Conservation (phyloP, 352 stramenopile species). For the Elongisporangium anandrum region DNA sequence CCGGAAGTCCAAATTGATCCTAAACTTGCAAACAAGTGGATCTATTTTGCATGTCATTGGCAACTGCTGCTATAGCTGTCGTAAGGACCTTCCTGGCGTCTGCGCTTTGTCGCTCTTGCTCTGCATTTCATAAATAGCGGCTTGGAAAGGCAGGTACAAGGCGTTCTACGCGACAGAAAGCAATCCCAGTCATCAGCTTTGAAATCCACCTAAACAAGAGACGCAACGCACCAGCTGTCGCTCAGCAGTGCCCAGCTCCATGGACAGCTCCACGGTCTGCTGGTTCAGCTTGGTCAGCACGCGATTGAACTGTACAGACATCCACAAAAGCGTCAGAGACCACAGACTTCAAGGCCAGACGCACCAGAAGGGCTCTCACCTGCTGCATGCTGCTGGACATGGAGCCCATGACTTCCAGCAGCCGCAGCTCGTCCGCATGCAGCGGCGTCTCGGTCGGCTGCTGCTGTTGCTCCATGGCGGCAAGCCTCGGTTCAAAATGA, state of each 20-base stretch:
- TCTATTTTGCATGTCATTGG: too few species aligned
- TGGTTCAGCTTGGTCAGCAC: slow-evolving; percentile 41
- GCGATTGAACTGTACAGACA: slow-evolving; percentile 38
- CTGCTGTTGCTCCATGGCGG: not conserved
- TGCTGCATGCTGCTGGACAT: slow-evolving; percentile 38
- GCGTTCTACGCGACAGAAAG: slow-evolving; percentile 26
- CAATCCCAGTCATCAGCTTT: not conserved
- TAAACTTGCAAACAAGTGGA: too few species aligned
- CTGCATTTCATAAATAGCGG: slow-evolving; percentile 55
- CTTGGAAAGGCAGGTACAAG: slow-evolving; percentile 50
- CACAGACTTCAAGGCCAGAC: not conserved
- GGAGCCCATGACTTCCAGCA: slow-evolving; percentile 38
- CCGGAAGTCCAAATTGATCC: too few species aligned
- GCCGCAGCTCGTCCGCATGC: slow-evolving; percentile 27
- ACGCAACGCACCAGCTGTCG: slow-evolving; percentile 31
- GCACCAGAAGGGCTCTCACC: slow-evolving; percentile 6
- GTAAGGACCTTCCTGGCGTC: slow-evolving; percentile 6
- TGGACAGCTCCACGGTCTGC: slow-evolving; percentile 40
- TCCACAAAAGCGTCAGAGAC: not conserved
- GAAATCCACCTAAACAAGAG: not conserved
- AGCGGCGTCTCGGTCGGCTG: not conserved
- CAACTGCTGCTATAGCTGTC: slow-evolving; percentile 13
- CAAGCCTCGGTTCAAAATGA: not conserved
- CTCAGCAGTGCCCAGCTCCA: slow-evolving; percentile 41
- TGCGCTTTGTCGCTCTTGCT: slow-evolving; percentile 16